Conservation (phyloP, 257 asterid genomes). For the Phtheirospermum japonicum region DNA sequence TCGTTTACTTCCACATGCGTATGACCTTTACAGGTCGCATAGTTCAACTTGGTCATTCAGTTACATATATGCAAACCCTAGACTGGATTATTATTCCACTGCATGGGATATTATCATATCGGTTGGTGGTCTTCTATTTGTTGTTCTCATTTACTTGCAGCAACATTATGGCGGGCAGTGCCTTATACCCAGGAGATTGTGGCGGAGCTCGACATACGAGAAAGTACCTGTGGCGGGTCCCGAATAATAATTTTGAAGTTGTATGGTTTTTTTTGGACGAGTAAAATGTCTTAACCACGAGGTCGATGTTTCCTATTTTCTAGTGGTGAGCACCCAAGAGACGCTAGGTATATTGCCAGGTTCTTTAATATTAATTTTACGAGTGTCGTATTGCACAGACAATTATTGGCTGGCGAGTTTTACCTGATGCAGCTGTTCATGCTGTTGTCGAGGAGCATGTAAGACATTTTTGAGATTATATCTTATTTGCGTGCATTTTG, state of each 20-base stretch:
- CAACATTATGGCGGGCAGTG: constrained; percentile 74
- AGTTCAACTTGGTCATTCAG: constrained; percentile 45
- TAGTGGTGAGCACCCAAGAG: too few species aligned
- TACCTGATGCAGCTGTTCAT: constrained; percentile 91
- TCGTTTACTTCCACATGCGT: constrained; percentile 73
- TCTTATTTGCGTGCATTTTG: constrained; percentile 13
- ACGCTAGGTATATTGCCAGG: too few species aligned
- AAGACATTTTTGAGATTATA: constrained; percentile 35
- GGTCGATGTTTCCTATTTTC: too few species aligned
- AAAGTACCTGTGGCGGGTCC: constrained; percentile 57
- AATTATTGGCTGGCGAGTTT: constrained; percentile 80
- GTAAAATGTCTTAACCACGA: neutral
- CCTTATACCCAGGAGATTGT: constrained; percentile 53
- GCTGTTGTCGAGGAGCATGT: constrained; percentile 99
- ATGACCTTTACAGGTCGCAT: constrained; percentile 69
- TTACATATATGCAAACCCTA: constrained; percentile 75
- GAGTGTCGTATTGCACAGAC: constrained; percentile 38
- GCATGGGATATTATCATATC: constrained; percentile 74
- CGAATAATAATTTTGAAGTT: constrained; percentile 25
- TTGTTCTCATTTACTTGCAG: constrained; percentile 62
- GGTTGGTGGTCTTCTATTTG: constrained; percentile 51
- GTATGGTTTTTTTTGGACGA: constrained; percentile 5
- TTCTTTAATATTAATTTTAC: too few species aligned
- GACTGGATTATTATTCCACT: constrained; percentile 74
- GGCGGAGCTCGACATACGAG: constrained; percentile 52